phyloP scores from a whole-genome alignment of 2,329 filamentous ascomycete genomes.

The Neofusicoccum laricinum region DNA sequence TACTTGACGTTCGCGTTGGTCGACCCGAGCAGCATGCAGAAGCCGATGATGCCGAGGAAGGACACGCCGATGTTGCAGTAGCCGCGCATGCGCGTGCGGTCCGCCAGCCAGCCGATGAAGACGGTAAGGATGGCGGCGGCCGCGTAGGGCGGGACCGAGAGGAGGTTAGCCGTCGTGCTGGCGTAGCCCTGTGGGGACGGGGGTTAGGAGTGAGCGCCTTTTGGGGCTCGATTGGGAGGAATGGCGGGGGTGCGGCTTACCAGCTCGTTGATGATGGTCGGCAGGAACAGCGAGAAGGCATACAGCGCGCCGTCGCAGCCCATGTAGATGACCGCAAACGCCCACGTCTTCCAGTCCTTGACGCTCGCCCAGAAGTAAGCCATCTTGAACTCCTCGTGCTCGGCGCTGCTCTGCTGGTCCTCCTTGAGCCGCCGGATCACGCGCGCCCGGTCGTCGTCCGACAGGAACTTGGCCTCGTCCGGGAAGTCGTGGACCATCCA shows the following conservation, averaged over 20 bases:
- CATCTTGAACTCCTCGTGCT: conserved; percentile 72
- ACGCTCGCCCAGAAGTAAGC: conserved; percentile 69
- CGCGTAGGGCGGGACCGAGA: conserved; percentile 74
- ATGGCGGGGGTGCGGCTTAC: too few relatives aligned
- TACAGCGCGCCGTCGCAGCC: conserved; percentile 71
- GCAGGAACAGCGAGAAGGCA: conserved; percentile 74
- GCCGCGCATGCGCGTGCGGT: conserved; percentile 69
- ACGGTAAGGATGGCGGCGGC: conserved; percentile 69
- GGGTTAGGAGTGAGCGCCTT: neutral
- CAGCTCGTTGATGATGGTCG: conserved; percentile 67
- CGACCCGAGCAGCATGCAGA: conserved; percentile 72
- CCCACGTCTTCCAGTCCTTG: conserved; percentile 82
- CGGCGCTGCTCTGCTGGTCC: conserved; percentile 72
- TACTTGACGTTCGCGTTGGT: conserved; percentile 69
- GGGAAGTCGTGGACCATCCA: conserved; percentile 85
- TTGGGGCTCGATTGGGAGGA: too few relatives aligned
- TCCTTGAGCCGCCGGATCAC: conserved; percentile 67
- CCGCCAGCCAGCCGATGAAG: conserved; percentile 69
- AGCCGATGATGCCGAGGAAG: conserved; percentile 70
- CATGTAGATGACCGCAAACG: conserved; percentile 74
- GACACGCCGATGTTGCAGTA: conserved; percentile 75
- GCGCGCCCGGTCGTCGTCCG: conserved; percentile 64
- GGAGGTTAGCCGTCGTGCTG: conserved; percentile 64
- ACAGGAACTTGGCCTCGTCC: conserved; percentile 70
- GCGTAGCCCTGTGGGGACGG: conserved; percentile 45